Evolutionary conservation across 257 asterid genomes (phyloP), one percentile per base, ranked within the genome.

Genomic region (Leptodermis oblonga): DNA sequence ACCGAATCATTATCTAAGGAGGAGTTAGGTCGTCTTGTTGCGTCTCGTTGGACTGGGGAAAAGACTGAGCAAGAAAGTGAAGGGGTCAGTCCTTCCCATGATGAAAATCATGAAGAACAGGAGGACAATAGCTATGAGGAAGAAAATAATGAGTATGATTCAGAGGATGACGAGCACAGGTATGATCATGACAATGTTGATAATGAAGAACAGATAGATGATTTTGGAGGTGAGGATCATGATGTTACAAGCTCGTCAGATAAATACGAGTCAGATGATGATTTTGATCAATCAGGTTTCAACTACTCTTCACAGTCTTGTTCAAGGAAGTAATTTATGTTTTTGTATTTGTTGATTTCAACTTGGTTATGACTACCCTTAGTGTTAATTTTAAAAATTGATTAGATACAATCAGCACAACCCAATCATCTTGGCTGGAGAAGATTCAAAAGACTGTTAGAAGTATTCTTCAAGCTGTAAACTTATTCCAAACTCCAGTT

Each of bases 21-120:
- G 81, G 99, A 93, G 81, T 78, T 93, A 62, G 99, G 99, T 43
- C 96, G 97, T 52, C 91, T 70, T 66, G 84, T 93, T 49, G 99
- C 96, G 45, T 91, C 97, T 53, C 88, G 99, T 68, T 93, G 99
- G 99, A 88, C 96, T 3, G 90, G 96, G 69, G 92, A 83, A 75
- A 90, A 79, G 82, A 59, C 79, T 9, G 85, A 82, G 69, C 81
- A 88, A 59, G 78, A 77, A 63, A 82, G 75, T 68, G 85, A 90
- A 74, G 87, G 74, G 65, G 53, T 51, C 62, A 86, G 71, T 78
- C 71, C 78, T 68, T 74, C 86, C 68, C 52, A 70, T 71, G 78
- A 75, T 79, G 69, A 69, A 37, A 84, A 86, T 82, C 81, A 79
- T 43, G 84, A 72, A 70, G 68, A 70, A 74, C 76, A 76, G 62